Evolutionary conservation across 345 rosid genomes (phyloP).

Genomic region (Salix suchowensis): DNA sequence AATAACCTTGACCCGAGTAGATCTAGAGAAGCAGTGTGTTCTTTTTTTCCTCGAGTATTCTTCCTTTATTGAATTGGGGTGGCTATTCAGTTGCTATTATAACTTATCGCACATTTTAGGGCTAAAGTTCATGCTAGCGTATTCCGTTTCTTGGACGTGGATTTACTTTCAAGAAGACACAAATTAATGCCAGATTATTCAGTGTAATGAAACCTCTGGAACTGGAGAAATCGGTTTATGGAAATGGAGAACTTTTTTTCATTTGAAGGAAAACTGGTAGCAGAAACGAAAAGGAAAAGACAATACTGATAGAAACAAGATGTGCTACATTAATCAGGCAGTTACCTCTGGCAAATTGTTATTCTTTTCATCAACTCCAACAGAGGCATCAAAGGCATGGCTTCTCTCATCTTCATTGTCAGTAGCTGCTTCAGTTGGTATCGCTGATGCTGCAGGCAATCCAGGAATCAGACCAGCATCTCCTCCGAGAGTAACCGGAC

Average conservation of each 20-base stretch:
- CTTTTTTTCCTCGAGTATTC: neutral
- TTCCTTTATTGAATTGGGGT: neutral
- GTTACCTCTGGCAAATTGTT: constrained; percentile 46
- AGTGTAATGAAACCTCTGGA: neutral
- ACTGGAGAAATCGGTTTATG: constrained; percentile 4
- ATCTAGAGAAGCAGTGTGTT: neutral
- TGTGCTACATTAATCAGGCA: constrained; percentile 33
- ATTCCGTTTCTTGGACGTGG: neutral
- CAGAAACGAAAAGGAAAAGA: neutral
- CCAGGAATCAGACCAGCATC: constrained; percentile 70
- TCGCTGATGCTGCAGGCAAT: constrained; percentile 30
- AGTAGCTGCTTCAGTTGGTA: constrained; percentile 20
- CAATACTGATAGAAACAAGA: constrained; percentile 1
- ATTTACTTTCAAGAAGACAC: constrained; percentile 18
- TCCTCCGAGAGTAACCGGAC: constrained; percentile 33
- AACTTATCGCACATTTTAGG: neutral
- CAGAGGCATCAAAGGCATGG: constrained; percentile 22
- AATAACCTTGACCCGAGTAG: neutral
- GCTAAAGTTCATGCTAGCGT: neutral
- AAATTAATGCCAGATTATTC: constrained; percentile 7
- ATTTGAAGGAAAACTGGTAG: neutral
- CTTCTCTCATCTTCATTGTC: constrained; percentile 17
- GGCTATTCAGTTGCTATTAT: neutral
- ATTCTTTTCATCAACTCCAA: constrained; percentile 27
- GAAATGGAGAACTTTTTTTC: constrained; percentile 4